Conservation (phyloP, 805 yeast genomes). For the Alloascoidea hylecoeti region DNA sequence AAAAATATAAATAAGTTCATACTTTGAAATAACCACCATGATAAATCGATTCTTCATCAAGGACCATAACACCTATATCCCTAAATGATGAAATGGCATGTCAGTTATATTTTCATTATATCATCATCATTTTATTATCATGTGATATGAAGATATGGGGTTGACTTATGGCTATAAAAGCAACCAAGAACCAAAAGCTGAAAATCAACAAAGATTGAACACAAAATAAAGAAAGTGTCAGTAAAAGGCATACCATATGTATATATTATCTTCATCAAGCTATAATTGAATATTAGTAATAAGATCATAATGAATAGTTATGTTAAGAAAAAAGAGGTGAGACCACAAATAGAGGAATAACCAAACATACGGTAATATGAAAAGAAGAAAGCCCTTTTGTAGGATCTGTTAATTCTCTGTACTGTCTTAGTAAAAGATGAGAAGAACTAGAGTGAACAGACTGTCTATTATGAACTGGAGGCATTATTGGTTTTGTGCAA, state of each 20-base stretch:
- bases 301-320: background rate
- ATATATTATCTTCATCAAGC: constrained; percentile 46
- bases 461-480: no score
- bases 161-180: no score
- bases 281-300: constrained; percentile 9
- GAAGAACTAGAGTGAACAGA: constrained; percentile 63
- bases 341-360: background rate
- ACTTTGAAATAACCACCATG: constrained; percentile 84
- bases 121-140: no score
- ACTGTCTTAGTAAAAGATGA: constrained; percentile 83
- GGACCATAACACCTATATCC: constrained; percentile 89
- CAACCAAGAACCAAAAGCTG: no score
- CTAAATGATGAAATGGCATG: constrained; percentile 17
- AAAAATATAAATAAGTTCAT: constrained; percentile 5
- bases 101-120: no score
- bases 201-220: background rate
- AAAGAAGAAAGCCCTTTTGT: constrained; percentile 63
- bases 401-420: constrained; percentile 85
- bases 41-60: constrained; percentile 77
- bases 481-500: no score
- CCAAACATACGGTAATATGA: constrained; percentile 36
- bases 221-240: constrained; percentile 3
- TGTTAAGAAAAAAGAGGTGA: background rate
- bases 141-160: no score
- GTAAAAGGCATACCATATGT: constrained; percentile 23